phyloP scores from a whole-genome alignment of 371 early-diverging fungal species.

The Lichtheimia hyalospora region DNA sequence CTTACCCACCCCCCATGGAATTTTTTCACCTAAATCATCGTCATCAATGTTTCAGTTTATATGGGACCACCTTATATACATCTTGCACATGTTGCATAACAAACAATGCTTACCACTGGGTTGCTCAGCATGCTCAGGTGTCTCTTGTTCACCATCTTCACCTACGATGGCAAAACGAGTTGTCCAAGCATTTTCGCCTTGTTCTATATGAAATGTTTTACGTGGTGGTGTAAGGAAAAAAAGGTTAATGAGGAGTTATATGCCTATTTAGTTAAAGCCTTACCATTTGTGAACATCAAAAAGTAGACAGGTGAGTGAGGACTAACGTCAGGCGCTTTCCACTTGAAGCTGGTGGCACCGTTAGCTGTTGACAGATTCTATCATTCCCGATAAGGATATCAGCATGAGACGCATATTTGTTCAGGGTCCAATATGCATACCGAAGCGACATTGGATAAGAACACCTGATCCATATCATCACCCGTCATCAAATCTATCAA shows the following conservation, averaged over 20 bases:
- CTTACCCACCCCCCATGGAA: slow-evolving; percentile 50
- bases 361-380: slow-evolving; percentile 4
- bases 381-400: not conserved
- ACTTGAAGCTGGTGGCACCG: slow-evolving; percentile 19
- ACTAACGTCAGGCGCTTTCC: slow-evolving; percentile 37
- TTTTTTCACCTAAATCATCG: slow-evolving; percentile 25
- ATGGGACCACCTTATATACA: too few relatives aligned
- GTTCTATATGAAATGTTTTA: slow-evolving; percentile 14
- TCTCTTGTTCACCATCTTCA: slow-evolving; percentile 22
- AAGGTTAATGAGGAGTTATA: slow-evolving; percentile 2
- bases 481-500: slow-evolving; percentile 39
- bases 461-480: slow-evolving; percentile 29
- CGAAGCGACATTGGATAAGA: slow-evolving; percentile 28
- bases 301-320: slow-evolving; percentile 46
- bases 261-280: not conserved
- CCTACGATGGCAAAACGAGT: slow-evolving; percentile 35
- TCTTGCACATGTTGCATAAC: not conserved
- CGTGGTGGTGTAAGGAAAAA: not conserved
- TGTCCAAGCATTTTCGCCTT: slow-evolving; percentile 39
- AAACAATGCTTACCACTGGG: slow-evolving; percentile 28
- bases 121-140: slow-evolving; percentile 31
- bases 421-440: not conserved
- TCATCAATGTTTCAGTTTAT: too few relatives aligned
- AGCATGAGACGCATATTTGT: too few relatives aligned
- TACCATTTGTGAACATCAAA: slow-evolving; percentile 51